Conservation (phyloP, 352 stramenopile genomes). For the Phytophthora cryptogea region DNA sequence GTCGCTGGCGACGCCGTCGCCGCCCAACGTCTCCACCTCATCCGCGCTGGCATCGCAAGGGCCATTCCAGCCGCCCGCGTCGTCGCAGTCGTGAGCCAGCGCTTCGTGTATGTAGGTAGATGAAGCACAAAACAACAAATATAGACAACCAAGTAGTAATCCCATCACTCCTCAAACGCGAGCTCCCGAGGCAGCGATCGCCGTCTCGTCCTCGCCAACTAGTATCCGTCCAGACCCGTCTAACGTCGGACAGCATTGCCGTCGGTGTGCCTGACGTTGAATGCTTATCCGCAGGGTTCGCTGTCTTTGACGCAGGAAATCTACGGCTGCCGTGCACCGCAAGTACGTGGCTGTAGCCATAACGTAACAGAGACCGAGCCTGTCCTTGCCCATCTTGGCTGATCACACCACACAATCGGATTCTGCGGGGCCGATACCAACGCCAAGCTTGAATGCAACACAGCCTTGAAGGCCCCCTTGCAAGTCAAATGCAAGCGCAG, state of each 20-base stretch:
- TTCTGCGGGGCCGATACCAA: conserved; percentile 11
- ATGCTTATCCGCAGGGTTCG: conserved; percentile 6
- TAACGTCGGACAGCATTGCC: conserved; percentile 16
- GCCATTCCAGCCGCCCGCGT: conserved; percentile 30
- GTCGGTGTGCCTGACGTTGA: conserved; percentile 2
- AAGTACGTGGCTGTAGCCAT: conserved; percentile 17
- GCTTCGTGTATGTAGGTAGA: conserved; percentile 28
- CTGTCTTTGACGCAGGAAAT: conserved; percentile 3
- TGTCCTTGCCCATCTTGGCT: conserved; percentile 14
- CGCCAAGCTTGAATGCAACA: background rate
- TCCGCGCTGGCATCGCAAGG: conserved; percentile 21
- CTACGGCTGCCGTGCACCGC: conserved; percentile 17
- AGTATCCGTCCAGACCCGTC: background rate
- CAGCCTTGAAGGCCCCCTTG: background rate
- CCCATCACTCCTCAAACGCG: background rate
- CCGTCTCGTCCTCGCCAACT: background rate
- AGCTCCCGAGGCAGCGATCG: background rate
- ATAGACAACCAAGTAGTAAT: conserved; percentile 32
- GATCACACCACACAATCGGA: conserved; percentile 23
- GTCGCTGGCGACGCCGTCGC: conserved; percentile 31
- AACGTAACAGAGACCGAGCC: conserved; percentile 13
- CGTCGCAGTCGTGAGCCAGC: conserved; percentile 23
- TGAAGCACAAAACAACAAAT: conserved; percentile 34
- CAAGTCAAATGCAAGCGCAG: too few relatives aligned
- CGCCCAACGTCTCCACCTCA: conserved; percentile 30